These are phyloP conservation scores for Dactylellina sp. DNA, from an alignment of 2,329 filamentous ascomycete species.

Conservation along the genomic window DNA sequence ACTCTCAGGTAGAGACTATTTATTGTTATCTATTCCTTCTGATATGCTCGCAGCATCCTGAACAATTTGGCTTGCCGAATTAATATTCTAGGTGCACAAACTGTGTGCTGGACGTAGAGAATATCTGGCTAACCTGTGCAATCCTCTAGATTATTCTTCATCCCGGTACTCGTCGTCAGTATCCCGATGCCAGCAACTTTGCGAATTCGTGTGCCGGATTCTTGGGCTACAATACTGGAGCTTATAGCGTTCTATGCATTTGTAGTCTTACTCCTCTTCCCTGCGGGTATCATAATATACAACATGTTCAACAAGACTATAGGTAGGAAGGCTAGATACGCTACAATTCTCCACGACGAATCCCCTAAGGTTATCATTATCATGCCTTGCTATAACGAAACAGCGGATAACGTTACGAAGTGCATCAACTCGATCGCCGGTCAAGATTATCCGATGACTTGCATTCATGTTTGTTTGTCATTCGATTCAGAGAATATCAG, in stretches of 20 bases:
- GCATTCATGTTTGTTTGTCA: conserved; percentile 93
- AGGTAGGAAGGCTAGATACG: conserved; percentile 83
- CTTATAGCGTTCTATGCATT: conserved; percentile 98
- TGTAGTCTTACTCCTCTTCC: conserved; percentile 82
- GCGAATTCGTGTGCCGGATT: conserved; percentile 76
- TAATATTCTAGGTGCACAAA: too few relatives aligned
- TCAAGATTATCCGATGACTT: conserved; percentile 91
- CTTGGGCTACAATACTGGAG: conserved; percentile 79
- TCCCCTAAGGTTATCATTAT: conserved; percentile 95
- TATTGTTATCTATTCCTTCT: too few relatives aligned
- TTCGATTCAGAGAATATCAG: conserved; percentile 93
- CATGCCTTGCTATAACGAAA: conserved; percentile 96
- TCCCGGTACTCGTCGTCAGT: conserved; percentile 94
- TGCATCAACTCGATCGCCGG: conserved; percentile 92
- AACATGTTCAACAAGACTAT: conserved; percentile 88
- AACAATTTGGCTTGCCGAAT: too few relatives aligned
- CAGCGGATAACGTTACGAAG: conserved; percentile 82
- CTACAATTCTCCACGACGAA: conserved; percentile 83
- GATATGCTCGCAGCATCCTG: too few relatives aligned
- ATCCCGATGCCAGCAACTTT: conserved; percentile 81
- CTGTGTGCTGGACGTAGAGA: conserved; percentile 6
- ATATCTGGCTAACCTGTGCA: not conserved
- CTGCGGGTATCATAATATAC: conserved; percentile 89
- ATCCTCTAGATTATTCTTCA: conserved; percentile 76
- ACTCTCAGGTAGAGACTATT: conserved; percentile 73